Base-by-base conservation (phyloP, 257 asterid species). In the Linderniella brevidens region DNA sequence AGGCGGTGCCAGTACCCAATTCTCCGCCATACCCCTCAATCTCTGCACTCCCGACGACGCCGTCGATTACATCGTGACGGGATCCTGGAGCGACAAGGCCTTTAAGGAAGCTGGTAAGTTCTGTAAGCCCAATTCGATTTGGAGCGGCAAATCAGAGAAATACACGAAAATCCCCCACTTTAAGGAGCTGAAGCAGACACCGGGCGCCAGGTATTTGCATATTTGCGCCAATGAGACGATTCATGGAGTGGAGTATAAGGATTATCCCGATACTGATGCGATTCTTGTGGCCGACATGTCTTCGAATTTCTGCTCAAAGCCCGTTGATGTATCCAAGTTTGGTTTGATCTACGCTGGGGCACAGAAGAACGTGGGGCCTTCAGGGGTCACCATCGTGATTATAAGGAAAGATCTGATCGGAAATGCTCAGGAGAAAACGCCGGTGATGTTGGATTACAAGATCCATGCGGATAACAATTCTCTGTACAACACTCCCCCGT, bases 11-110 rank as follows among this genome's bases (percentile, higher is more conserved):
- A 83, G 93, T 68, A 78, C 97, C 42, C 97, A 83, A 48, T 87
- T 87, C 66, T 77, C 97, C 50, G 77, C 90, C 55, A 5, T 72
- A 56, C 95, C 97, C 0, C 92, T 87, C 70, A 87, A 87, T 25
- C 54, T 83, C 54, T 72, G 88, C 77, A 52, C 56, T 6, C 80
- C 86, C 0, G 35, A 61, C 0, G 80, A 83, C 64, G 39, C 41
- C 48, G 95, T 83, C 14, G 95, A 87, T 52, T 87, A 64, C 66
- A 48, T 87, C 46, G 71, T 87, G 61, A 87, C 97, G 29, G 95
- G 97, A 52, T 87, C 97, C 0, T 87, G 97, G 97, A 61, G 92
- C n/a, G 92, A 87, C 68, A 87, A 87, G 71, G 97, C 95, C 3
- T 73, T 53, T 41, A 80, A 83, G 41, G 95, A 87, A 54, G 84